Evolutionary conservation across 768 basidiomycete species (phyloP), one percentile per base, ranked within the genome.

Genomic region (Boletus tomentosulus): DNA sequence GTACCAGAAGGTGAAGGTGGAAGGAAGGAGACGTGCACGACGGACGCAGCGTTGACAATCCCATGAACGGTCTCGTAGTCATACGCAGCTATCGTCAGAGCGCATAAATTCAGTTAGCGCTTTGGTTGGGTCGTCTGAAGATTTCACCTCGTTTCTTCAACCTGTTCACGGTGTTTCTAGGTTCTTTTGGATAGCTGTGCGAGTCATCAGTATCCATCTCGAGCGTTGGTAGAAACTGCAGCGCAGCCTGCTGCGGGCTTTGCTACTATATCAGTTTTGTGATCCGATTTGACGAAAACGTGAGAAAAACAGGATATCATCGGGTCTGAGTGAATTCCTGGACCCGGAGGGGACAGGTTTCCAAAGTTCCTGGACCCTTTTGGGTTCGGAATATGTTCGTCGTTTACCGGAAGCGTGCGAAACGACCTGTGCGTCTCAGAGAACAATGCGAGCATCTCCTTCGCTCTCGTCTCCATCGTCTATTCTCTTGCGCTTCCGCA

Each of bases 141-240:
- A 28, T 41, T 53, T 58, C 25, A 66, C 64, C 64, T 52, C 55
- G 59, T 43, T 65, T 66, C 46, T 34, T 58, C 45, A 58, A n/a
- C 56, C 64, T 66, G 37, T 66, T 65, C 35, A 65, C 62, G 3
- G 64, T 58, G 43, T 66, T 65, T 25, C 53, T 55, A 15, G 6
- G 24, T 52, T 56, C 59, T 41, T 57, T 66, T 0, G 80, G 80
- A 67, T 84, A 85, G 60, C 55, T 57, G 7, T 24, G 37, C 11
- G 30, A 0, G n/a, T 56, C 44, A 11, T 78, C 78, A 0, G 78
- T 78, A 4, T 83, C 80, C 22, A 83, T 84, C 59, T 71, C 34
- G 28, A 50, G 33, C 16, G 33, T 11, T 48, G 28, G 30, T 13
- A 35, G 22, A 22, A 41, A 3, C 19, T 41, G 31, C 25, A 30